phyloP scores from a whole-genome alignment of 192 early-diverging fungal species.

The Coemansia asiatica region DNA sequence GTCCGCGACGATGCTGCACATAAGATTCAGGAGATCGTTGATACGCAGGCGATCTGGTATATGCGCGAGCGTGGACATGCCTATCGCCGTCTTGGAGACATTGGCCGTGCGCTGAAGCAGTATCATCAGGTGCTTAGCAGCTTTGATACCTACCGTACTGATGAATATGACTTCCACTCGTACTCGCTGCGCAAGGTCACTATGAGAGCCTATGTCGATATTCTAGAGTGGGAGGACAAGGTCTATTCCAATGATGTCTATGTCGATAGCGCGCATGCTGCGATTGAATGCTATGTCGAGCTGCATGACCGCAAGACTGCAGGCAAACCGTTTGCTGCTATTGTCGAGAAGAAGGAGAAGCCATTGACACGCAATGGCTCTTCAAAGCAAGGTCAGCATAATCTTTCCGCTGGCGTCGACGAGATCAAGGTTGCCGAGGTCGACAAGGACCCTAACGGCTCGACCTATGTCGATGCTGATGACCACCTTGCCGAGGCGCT shows the following conservation, averaged over 20 bases:
- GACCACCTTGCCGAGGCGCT: constrained; percentile 75
- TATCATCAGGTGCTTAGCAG: constrained; percentile 80
- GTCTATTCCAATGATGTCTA: constrained; percentile 72
- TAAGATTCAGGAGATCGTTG: constrained; percentile 76
- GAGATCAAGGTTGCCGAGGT: constrained; percentile 57
- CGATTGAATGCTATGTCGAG: constrained; percentile 62
- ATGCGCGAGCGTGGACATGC: constrained; percentile 73
- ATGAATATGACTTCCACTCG: constrained; percentile 95
- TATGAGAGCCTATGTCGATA: constrained; percentile 79
- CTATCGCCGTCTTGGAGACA: constrained; percentile 64
- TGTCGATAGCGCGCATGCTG: constrained; percentile 70
- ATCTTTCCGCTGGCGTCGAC: constrained; percentile 43
- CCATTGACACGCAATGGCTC: constrained; percentile 55
- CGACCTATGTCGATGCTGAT: constrained; percentile 55
- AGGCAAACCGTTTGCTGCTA: constrained; percentile 35
- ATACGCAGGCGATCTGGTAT: constrained; percentile 95
- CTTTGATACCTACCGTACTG: constrained; percentile 83
- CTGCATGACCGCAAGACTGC: constrained; percentile 51
- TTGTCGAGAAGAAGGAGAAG: constrained; percentile 22
- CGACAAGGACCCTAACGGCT: constrained; percentile 42
- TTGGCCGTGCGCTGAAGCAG: constrained; percentile 84
- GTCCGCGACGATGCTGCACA: constrained; percentile 60
- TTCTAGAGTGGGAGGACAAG: constrained; percentile 77
- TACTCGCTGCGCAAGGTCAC: constrained; percentile 91
- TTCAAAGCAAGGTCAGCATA: constrained; percentile 60